These are phyloP conservation scores for Geosmithia putterillii DNA, from an alignment of 2,329 filamentous ascomycete genomes.

Conservation along the genomic window DNA sequence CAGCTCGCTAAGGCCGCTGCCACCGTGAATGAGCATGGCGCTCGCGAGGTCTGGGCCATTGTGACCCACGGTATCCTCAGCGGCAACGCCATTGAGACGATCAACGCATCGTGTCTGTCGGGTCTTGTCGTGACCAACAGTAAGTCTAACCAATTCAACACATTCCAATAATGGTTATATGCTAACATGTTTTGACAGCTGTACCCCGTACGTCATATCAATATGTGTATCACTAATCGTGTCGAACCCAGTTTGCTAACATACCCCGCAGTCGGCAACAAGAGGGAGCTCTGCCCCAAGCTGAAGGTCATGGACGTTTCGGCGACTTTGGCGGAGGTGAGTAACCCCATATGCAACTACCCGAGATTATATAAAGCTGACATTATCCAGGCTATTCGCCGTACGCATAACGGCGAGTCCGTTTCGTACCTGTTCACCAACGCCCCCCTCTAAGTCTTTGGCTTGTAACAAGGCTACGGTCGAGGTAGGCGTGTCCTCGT, in stretches of 20 bases:
- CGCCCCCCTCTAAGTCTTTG: slow-evolving; percentile 33
- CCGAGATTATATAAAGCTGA: not conserved
- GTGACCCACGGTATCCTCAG: slow-evolving; percentile 90
- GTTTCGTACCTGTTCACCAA: slow-evolving; percentile 60
- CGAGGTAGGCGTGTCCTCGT: too few relatives aligned
- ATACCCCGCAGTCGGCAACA: slow-evolving; percentile 46
- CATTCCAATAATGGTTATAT: not conserved
- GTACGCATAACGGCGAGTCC: slow-evolving; percentile 54
- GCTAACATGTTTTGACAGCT: not conserved
- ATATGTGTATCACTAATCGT: not conserved
- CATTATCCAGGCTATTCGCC: slow-evolving; percentile 43
- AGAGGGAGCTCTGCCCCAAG: slow-evolving; percentile 65
- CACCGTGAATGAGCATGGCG: slow-evolving; percentile 77
- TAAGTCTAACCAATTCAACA: slow-evolving; percentile 17
- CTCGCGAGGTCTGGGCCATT: slow-evolving; percentile 81
- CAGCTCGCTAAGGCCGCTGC: slow-evolving; percentile 68
- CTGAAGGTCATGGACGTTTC: slow-evolving; percentile 88
- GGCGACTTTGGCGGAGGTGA: slow-evolving; percentile 58
- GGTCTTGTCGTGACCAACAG: slow-evolving; percentile 84
- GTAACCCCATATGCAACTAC: slow-evolving; percentile 1
- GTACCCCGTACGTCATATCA: not conserved
- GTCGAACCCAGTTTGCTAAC: not conserved
- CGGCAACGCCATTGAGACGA: slow-evolving; percentile 74
- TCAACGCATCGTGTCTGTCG: slow-evolving; percentile 66
- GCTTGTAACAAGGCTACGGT: too few relatives aligned